phyloP scores from a whole-genome alignment of 768 basidiomycete genomes.

The Leccinellum albellum region DNA sequence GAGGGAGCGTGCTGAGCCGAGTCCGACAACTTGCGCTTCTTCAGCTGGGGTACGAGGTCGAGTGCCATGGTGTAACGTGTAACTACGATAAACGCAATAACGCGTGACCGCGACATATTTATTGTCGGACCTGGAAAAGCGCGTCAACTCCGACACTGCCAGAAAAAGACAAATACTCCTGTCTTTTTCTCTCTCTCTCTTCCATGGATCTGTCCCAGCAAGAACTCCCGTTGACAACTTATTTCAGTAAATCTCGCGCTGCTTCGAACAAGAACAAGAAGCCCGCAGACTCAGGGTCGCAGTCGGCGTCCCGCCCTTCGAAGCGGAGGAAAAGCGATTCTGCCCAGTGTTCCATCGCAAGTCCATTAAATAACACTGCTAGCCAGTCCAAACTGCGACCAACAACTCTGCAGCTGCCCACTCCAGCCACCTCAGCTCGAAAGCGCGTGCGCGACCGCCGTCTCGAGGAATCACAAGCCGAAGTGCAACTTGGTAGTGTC shows the following conservation, averaged over 20 bases:
- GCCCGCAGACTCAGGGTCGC: neutral
- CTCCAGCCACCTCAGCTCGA: slow-evolving; percentile 20
- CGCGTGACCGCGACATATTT: slow-evolving; percentile 23
- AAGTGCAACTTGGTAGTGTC: neutral
- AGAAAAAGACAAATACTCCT: neutral
- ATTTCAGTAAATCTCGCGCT: slow-evolving; percentile 16
- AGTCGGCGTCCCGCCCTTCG: slow-evolving; percentile 5
- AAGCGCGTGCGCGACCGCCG: slow-evolving; percentile 7
- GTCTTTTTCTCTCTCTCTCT: neutral
- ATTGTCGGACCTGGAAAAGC: slow-evolving; percentile 32
- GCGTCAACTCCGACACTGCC: slow-evolving; percentile 37
- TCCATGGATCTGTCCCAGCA: slow-evolving; percentile 32
- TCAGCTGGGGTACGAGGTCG: slow-evolving; percentile 37
- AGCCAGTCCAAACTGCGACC: slow-evolving; percentile 3
- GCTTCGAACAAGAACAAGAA: slow-evolving; percentile 2
- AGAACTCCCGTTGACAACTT: slow-evolving; percentile 30
- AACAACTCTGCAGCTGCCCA: slow-evolving; percentile 18
- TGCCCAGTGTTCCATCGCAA: neutral
- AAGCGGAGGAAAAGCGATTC: slow-evolving; percentile 21
- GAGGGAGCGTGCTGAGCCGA: slow-evolving; percentile 35
- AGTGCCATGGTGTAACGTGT: slow-evolving; percentile 7
- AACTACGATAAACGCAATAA: neutral
- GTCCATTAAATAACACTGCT: neutral
- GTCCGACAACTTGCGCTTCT: slow-evolving; percentile 61
- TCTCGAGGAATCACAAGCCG: neutral